phyloP scores from a whole-genome alignment of 805 yeast genomes.

The Lipomyces spencermartinsiae region DNA sequence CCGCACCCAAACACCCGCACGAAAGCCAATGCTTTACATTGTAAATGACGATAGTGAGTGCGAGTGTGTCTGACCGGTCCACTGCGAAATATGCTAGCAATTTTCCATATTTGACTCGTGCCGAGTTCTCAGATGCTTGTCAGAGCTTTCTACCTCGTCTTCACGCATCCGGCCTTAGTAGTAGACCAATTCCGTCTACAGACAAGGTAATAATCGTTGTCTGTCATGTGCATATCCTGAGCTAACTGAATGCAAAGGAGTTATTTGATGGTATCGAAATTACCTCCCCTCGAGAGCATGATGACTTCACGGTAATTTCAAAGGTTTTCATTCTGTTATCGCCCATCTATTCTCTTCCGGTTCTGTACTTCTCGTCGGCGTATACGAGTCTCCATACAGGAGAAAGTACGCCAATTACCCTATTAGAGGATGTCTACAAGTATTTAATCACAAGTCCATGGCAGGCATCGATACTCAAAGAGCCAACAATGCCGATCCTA shows the following conservation, averaged over 20 bases:
- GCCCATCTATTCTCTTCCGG: slow-evolving; percentile 26
- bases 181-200: slow-evolving; percentile 2
- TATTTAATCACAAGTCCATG: slow-evolving; percentile 8
- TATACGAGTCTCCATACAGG: not conserved
- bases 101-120: slow-evolving; percentile 19
- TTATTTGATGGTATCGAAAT: slow-evolving; percentile 5
- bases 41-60: not conserved
- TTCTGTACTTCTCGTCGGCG: slow-evolving; percentile 23
- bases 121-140: slow-evolving; percentile 28
- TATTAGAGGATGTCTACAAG: slow-evolving; percentile 19
- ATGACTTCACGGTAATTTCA: slow-evolving; percentile 4
- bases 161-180: slow-evolving; percentile 9
- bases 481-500: slow-evolving; percentile 1
- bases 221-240: not conserved
- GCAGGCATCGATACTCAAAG: not conserved
- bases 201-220: not conserved
- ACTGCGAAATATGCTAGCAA: not conserved
- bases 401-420: slow-evolving; percentile 11
- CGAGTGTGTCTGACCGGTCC: not conserved
- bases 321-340: slow-evolving; percentile 23
- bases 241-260: not conserved
- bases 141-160: slow-evolving; percentile 20
- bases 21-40: not conserved
- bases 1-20: not conserved
- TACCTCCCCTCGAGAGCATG: not conserved